A percentile compares a stretch with the other conserved stretches of the same genome.
These are phyloP conservation scores for Rhododendron mucronatum DNA, from an alignment of 148 eudicot genomes.

Conservation along the genomic window DNA sequence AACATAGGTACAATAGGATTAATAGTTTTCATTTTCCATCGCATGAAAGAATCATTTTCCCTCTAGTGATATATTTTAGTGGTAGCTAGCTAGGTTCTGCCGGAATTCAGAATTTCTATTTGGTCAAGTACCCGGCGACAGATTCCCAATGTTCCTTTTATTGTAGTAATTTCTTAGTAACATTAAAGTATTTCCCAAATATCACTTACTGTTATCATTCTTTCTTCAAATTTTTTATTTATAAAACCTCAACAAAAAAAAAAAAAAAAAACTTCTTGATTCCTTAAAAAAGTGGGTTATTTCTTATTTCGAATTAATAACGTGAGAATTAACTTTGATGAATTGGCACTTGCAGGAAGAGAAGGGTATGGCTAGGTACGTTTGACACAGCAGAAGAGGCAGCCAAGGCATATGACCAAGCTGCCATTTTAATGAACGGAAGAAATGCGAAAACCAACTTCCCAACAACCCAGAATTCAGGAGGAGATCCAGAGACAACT, in stretches of 20 bases:
- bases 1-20: too few relatives aligned
- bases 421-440: slow-evolving; percentile 50
- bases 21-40: too few relatives aligned
- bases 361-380: slow-evolving; percentile 57
- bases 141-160: too few relatives aligned
- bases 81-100: too few relatives aligned
- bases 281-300: too few relatives aligned
- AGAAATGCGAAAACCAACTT: slow-evolving; percentile 50
- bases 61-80: too few relatives aligned
- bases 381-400: slow-evolving; percentile 57
- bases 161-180: background rate
- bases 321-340: background rate
- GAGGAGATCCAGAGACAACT: background rate
- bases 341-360: slow-evolving; percentile 27
- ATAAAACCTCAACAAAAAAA: background rate
- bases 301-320: too few relatives aligned
- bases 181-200: background rate
- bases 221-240: background rate
- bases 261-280: too few relatives aligned
- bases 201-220: too few relatives aligned
- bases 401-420: slow-evolving; percentile 52
- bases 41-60: too few relatives aligned
- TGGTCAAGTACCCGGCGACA: too few relatives aligned
- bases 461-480: slow-evolving; percentile 21
- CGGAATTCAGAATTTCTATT: too few relatives aligned